Base-by-base conservation (phyloP, 2,329 filamentous ascomycete genomes). In the Sarocladium strictum region DNA sequence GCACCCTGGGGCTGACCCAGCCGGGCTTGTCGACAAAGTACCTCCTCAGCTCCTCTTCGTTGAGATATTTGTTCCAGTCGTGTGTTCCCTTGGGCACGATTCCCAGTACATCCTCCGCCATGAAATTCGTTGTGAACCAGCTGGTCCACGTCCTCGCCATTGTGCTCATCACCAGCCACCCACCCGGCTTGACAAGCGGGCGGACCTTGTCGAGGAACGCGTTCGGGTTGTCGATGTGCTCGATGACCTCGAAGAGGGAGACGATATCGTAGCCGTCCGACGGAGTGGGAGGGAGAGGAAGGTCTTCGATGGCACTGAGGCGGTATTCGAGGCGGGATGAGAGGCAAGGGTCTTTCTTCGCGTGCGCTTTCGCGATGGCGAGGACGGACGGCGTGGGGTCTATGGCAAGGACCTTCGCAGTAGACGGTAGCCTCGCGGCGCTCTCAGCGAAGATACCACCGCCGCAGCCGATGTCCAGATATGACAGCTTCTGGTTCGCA, bases 371-470 rank as follows among this genome's bases (percentile, higher is more conserved):
- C 1, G 94, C 94, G 54, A 97, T 83, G 56, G 78, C 75, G 9
- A 95, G 76, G 26, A 94, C 88, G 41, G 83, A 82, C 1, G 84
- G 78, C 12, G 86, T 89, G 0, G 90, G 89, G 69, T 95, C 90
- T 60, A 95, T 86, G 47, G 85, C 90, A 0, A 84, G 86, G 2
- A 94, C 89, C 52, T 74, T 79, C 2, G 67, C 65, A 0, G 87
- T 89, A 40, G 73, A 76, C 0, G 79, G 72, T 32, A 92, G 72
- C 5, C 90, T 80, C 1, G 90, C 89, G 1, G 89, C 88, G 17
- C 83, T 88, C 70, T 97, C 94, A 56, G 93, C 91, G 68, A 97
- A 97, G 69, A 97, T 97, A 58, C 94, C 94, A 21, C 93, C 94
- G 58, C 94, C 94, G 71, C 94, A 97, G 61, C 94, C 94, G 56